These are phyloP conservation scores for Fragilaria crotonensis DNA, from an alignment of 108 stramenopile genomes.

Conservation along the genomic window DNA sequence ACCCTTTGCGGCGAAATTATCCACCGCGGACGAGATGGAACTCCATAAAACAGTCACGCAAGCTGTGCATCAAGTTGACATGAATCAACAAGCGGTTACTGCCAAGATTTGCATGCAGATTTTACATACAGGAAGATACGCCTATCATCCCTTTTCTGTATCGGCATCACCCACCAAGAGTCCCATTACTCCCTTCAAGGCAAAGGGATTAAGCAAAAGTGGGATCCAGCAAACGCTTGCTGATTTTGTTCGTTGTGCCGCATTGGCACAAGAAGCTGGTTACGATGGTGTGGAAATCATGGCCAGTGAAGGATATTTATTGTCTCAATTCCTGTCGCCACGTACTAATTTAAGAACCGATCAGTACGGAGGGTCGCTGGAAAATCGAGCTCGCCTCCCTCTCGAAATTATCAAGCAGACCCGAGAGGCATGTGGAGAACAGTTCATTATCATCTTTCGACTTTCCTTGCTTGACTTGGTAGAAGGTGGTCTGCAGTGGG, in stretches of 20 bases:
- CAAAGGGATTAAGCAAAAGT: slow-evolving; percentile 54
- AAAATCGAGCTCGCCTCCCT: slow-evolving; percentile 85
- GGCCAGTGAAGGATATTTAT: slow-evolving; percentile 95
- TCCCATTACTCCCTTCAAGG: slow-evolving; percentile 84
- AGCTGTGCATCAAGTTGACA: slow-evolving; percentile 82
- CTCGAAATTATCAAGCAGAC: slow-evolving; percentile 85
- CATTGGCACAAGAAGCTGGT: slow-evolving; percentile 84
- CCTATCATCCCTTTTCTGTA: slow-evolving; percentile 90
- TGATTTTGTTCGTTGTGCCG: slow-evolving; percentile 87
- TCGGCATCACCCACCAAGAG: slow-evolving; percentile 80
- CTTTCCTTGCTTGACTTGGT: slow-evolving; percentile 95
- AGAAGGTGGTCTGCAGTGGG: slow-evolving; percentile 88
- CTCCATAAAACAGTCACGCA: slow-evolving; percentile 85
- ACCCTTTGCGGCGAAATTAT: slow-evolving; percentile 88
- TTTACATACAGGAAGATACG: slow-evolving; percentile 93
- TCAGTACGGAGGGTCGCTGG: slow-evolving; percentile 82
- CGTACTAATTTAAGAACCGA: slow-evolving; percentile 88
- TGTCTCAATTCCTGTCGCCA: slow-evolving; percentile 91
- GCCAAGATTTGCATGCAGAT: slow-evolving; percentile 85
- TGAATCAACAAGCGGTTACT: slow-evolving; percentile 25
- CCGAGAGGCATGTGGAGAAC: slow-evolving; percentile 70
- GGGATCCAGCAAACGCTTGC: slow-evolving; percentile 78
- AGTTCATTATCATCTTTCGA: slow-evolving; percentile 97
- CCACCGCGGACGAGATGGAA: slow-evolving; percentile 69
- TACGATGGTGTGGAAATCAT: slow-evolving; percentile 99